Percentiles rank a stretch among this genome's conserved stretches.
These are phyloP conservation scores for Rutstroemia sp. DNA, from an alignment of 2,329 filamentous ascomycete genomes.

Conservation along the genomic window DNA sequence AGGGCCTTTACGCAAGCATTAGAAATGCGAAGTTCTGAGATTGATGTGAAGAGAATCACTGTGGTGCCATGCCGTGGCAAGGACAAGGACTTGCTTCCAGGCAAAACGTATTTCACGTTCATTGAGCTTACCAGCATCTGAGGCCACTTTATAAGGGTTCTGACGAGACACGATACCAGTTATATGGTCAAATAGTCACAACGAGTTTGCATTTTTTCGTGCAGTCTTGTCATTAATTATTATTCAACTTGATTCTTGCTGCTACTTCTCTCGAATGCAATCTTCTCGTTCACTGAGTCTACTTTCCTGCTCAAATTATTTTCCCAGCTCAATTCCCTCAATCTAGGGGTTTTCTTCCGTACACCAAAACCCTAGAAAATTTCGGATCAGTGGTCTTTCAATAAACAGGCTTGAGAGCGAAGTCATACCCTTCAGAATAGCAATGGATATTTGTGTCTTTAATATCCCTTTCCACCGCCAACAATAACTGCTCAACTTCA, in stretches of 20 bases:
- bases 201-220: too few species aligned
- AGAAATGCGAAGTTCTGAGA: background rate
- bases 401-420: background rate
- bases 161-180: too few species aligned
- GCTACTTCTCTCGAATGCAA: background rate
- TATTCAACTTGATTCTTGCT: too few species aligned
- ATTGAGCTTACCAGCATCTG: too few species aligned
- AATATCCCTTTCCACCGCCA: conserved; percentile 11
- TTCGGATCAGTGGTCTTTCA: background rate
- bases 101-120: too few species aligned
- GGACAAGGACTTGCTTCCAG: too few species aligned
- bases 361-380: background rate
- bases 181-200: too few species aligned
- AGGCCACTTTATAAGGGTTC: too few species aligned
- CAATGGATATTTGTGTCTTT: conserved; percentile 10
- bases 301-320: background rate
- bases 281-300: background rate
- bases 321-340: background rate
- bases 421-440: conserved; percentile 5
- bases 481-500: conserved; percentile 23
- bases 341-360: background rate
- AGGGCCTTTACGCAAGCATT: background rate
- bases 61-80: too few species aligned
- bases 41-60: too few species aligned
- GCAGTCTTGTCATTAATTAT: too few species aligned